Evolutionary conservation across 2,329 filamentous ascomycete genomes (phyloP), one percentile per base, ranked within the genome.

Genomic region (Penicillium sp.): DNA sequence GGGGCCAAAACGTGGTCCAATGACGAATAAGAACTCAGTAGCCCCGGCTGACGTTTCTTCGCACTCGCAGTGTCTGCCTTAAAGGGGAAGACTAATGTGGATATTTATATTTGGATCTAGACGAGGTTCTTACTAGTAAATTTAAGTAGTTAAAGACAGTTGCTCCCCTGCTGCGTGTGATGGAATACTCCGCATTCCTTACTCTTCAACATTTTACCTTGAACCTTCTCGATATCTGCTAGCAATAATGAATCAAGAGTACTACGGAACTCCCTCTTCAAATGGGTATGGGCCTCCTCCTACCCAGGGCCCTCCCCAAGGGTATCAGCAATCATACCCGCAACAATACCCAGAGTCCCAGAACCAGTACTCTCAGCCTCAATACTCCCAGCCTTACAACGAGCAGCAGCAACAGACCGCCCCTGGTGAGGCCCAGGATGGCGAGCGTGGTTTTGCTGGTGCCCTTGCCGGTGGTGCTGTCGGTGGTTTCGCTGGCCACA

Each of bases 201-300:
- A 39, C 52, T 46, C 45, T 45, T 54, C 52, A 50, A 54, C 31
- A 46, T 42, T 50, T 33, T 40, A 46, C 40, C 31, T 50, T 42
- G 31, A 50, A 46, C 18, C 40, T 50, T 54, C 47, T 54, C 47
- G 16, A 54, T 50, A 23, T 26, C 46, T 42, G 24, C 47, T 44
- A 48, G 45, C 45, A 54, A 54, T 31, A 40, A 54, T 54, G 52
- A 54, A 54, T 42, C 23, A 39, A 42, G 52, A 54, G 18, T 54
- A 54, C 46, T 54, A 54, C 14, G 52, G 52, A 54, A 50, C 52
- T 50, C 21, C 51, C 37, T 19, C 46, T 42, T 46, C 50, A 54
- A 47, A 52, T 34, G 51, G 44, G 51, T 50, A 39, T 50, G 46
- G 33, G 39, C n/a, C 46, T 42, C 46, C 52, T 4, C 46, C 52